Evolutionary conservation across 805 yeast species (phyloP), one percentile per base, ranked within the genome.

Genomic region (Nakazawaea siamensis): DNA sequence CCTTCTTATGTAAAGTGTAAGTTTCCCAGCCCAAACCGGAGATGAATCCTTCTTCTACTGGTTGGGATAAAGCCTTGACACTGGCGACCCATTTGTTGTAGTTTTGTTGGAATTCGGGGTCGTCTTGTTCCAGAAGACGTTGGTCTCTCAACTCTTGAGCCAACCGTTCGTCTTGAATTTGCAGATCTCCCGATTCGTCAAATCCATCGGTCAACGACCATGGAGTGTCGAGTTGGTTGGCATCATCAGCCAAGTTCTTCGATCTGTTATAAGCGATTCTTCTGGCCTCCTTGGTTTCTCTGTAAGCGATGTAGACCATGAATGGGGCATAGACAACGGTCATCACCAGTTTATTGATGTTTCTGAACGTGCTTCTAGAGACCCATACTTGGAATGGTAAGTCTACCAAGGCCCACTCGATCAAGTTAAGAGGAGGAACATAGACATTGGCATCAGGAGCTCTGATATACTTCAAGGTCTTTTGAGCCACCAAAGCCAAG

Each of bases 391-490:
- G 52, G 35, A 64, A 47, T 36, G 67, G 66, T 12, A 70, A 15
- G 19, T 75, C 76, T 19, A 68, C 51, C 4, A 76, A 46, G 6
- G 72, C 31, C 1, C 79, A 32, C 54, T 86, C 95, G 35, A 86
- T 57, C 45, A 86, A 53, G 52, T 86, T 86, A 43, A 84, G 67
- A 4, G 95, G 95, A 4, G 95, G 90, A 18, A 84, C 87, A 52
- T 74, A 86, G 27, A 85, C 81, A 49, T 81, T 76, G 39, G 76
- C 79, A 58, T 86, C 95, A 0, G 95, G 95, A 0, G 95, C 95
- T 46, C 95, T 68, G 35, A 85, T 76, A 52, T 81, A 86, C 42
- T 88, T 68, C 46, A 86, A 66, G 1, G 94, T 84, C 62, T 86
- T 84, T 42, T 81, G 81, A 4, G 95, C 83, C 45, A 82, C 82